A percentile compares a stretch with the other conserved stretches of the same genome.
Evolutionary conservation across 768 basidiomycete species (phyloP).

Genomic region (Rhodosporidiobolus sp.): DNA sequence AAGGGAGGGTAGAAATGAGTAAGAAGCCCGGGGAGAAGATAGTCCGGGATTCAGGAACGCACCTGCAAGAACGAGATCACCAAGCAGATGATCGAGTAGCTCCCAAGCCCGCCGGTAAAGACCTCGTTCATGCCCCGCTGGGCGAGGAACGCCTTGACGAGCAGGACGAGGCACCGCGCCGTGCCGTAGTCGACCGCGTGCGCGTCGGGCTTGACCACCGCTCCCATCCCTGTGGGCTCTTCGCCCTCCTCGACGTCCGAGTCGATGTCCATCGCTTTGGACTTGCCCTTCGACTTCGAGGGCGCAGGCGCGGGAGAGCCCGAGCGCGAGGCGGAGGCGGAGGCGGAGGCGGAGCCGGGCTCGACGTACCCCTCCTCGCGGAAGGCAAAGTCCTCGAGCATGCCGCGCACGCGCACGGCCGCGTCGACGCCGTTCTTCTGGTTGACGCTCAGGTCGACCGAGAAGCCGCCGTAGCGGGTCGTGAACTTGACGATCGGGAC

Average conservation of each 20-base stretch:
- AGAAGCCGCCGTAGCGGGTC: constrained; percentile 67
- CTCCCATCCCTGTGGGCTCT: not conserved
- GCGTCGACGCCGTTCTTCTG: constrained; percentile 78
- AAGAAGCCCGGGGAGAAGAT: not conserved
- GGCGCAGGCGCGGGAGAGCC: not conserved
- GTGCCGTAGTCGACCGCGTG: constrained; percentile 37
- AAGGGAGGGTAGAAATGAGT: not conserved
- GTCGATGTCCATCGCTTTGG: not conserved
- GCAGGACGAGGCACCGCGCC: constrained; percentile 62
- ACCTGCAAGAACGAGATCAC: constrained; percentile 91
- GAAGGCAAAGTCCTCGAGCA: constrained; percentile 57
- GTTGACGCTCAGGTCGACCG: constrained; percentile 92
- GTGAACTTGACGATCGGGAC: constrained; percentile 97
- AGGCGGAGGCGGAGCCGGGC: constrained; percentile 47
- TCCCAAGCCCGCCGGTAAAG: constrained; percentile 90
- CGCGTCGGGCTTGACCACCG: not conserved
- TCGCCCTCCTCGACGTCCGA: not conserved
- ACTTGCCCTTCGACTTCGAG: constrained; percentile 10
- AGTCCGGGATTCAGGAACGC: no score
- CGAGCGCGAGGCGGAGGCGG: constrained; percentile 29
- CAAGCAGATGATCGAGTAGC: constrained; percentile 89
- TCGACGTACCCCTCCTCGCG: constrained; percentile 36
- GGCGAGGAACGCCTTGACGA: constrained; percentile 83
- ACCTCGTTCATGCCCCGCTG: constrained; percentile 96
- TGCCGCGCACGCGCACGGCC: constrained; percentile 73